A percentile compares a stretch with the other conserved stretches of the same genome.
Conservation (phyloP, 2,329 filamentous ascomycete genomes). For the Fusarium sp. region DNA sequence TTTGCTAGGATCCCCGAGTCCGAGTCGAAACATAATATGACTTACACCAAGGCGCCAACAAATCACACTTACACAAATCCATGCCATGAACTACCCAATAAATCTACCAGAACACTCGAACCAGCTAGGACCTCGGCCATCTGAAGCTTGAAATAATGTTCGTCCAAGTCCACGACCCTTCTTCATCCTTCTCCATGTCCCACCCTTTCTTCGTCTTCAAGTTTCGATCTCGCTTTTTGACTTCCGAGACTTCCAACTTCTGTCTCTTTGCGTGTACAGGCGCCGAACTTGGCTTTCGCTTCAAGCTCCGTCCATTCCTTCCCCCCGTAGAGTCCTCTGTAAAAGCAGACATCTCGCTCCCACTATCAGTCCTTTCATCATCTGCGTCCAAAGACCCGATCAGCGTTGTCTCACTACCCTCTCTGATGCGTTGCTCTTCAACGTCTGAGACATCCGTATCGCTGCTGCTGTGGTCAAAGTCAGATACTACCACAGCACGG, state of each 20-base stretch:
- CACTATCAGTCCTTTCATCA: not conserved
- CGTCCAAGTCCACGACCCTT: not conserved
- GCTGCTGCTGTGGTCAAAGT: slow-evolving; percentile 8
- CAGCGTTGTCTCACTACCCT: slow-evolving; percentile 23
- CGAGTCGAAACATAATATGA: no score
- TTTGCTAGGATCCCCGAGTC: no score
- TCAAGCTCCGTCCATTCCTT: slow-evolving; percentile 12
- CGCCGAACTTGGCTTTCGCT: slow-evolving; percentile 31
- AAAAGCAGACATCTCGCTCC: not conserved
- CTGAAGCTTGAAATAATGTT: not conserved
- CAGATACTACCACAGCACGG: not conserved
- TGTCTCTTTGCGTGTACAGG: slow-evolving; percentile 6
- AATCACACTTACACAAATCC: not conserved
- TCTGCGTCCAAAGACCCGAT: not conserved
- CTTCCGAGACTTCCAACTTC: not conserved
- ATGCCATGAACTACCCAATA: not conserved
- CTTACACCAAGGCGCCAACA: not conserved
- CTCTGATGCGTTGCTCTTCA: slow-evolving; percentile 1
- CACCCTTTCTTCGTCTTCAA: not conserved
- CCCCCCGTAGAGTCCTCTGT: not conserved
- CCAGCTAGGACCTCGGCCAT: not conserved
- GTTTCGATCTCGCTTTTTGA: not conserved
- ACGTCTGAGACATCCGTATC: slow-evolving; percentile 17
- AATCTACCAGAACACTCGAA: not conserved
- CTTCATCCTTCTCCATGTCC: not conserved